Evolutionary conservation across 768 basidiomycete genomes (phyloP), one percentile per base, ranked within the genome.

Genomic region (Goffeauzyma gilvescens): DNA sequence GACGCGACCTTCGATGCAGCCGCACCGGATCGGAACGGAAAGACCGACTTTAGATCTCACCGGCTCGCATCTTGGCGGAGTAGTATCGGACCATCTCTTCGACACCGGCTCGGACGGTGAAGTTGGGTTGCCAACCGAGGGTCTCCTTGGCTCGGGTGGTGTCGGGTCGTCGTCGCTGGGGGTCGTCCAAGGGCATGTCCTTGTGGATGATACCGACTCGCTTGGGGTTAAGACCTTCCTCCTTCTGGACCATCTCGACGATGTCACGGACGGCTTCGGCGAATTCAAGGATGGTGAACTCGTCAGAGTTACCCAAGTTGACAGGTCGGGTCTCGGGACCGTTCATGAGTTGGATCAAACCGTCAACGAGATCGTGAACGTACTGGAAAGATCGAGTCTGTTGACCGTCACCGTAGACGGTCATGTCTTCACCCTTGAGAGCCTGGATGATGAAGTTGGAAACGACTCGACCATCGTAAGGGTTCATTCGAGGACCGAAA

Each of bases 361-460:
- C 93, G 59, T 95, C 87, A 58, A 90, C 71, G 50, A 98, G 75
- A 64, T 98, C 93, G 69, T 98, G 93, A 46, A 98, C 78, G 67
- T 90, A 98, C 51, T 65, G 59, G 75, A 90, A 87, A 10, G 87
- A 90, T 46, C 86, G 81, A 17, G 86, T 89, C 68, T 90, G 86
- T 32, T 67, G 75, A 51, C 86, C 86, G 59, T 95, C 86, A 39
- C 87, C 85, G 60, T 89, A 90, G 33, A 95, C 85, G 35, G 89
- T 95, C 73, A 98, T 80, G 65, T 95, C 83, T 66, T 96, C 79
- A 38, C 86, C 89, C 55, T 79, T 81, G 41, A 98, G 75, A 13
- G 93, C 93, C 56, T 95, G 89, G 39, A 96, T 82, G 61, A 93
- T 90, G 66, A 98, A 98, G 69, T 98, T 98, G 58, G 86, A 90